Conservation (phyloP, 192 early-diverging fungal genomes). For the Coemansia sp. region DNA sequence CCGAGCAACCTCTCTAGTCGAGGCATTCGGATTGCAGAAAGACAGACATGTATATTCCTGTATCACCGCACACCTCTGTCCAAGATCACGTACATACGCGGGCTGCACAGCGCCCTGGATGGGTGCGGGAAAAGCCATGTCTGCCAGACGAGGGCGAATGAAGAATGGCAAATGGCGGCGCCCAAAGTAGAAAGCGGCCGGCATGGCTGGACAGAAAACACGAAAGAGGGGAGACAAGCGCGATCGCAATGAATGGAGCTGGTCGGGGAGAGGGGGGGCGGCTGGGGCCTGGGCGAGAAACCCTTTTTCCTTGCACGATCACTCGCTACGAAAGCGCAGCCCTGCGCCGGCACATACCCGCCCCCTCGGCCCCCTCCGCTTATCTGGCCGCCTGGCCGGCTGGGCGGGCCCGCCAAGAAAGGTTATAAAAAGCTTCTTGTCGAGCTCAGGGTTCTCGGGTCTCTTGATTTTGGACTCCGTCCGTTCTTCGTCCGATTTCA, state of each 20-base stretch:
- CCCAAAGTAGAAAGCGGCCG: constrained; percentile 6
- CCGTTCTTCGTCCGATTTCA: constrained; percentile 1
- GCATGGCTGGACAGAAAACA: constrained; percentile 1
- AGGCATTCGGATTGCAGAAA: constrained; percentile 1
- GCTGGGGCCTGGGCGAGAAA: constrained; percentile 10
- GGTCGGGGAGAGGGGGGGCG: constrained; percentile 9
- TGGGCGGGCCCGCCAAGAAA: constrained; percentile 3
- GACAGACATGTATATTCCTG: background rate
- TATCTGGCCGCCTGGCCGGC: constrained; percentile 6
- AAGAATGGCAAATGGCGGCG: background rate
- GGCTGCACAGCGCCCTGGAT: background rate
- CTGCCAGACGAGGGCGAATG: background rate
- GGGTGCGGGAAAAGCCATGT: constrained; percentile 1
- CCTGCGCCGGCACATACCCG: constrained; percentile 6
- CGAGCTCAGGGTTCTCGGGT: constrained; percentile 9
- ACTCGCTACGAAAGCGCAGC: constrained; percentile 7
- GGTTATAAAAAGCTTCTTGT: constrained; percentile 6
- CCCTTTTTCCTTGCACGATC: constrained; percentile 16
- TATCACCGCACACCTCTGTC: background rate
- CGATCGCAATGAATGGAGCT: background rate
- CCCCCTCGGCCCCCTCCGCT: constrained; percentile 5
- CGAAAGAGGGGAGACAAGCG: background rate
- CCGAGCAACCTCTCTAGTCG: background rate
- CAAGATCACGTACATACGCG: constrained; percentile 18
- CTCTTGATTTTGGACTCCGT: constrained; percentile 14